Evolutionary conservation across 768 basidiomycete species (phyloP).

Genomic region (Suillus variegatus): DNA sequence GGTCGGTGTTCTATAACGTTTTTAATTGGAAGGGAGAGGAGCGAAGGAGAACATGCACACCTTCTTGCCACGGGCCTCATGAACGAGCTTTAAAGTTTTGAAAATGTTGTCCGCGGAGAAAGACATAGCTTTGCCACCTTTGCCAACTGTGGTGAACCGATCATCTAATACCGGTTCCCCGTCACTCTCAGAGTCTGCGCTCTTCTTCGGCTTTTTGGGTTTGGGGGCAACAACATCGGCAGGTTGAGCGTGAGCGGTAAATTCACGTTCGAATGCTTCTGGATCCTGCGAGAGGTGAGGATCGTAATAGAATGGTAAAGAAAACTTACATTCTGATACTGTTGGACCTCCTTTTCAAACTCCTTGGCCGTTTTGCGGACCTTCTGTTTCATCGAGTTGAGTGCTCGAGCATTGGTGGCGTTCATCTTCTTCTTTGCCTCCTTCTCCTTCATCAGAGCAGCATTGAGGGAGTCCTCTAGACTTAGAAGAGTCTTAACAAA

Average conservation of each 20-base stretch:
- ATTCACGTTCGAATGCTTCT: conserved; percentile 82
- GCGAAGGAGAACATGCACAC: conserved; percentile 41
- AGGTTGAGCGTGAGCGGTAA: conserved; percentile 52
- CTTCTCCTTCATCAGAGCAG: conserved; percentile 81
- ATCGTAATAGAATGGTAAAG: background rate
- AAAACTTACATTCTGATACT: conserved; percentile 68
- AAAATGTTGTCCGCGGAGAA: conserved; percentile 86
- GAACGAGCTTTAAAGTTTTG: conserved; percentile 87
- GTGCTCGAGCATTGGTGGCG: conserved; percentile 86
- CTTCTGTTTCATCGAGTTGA: conserved; percentile 98
- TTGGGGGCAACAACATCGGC: conserved; percentile 39
- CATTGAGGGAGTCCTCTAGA: conserved; percentile 77
- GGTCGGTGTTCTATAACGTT: conserved; percentile 85
- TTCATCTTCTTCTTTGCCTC: conserved; percentile 96
- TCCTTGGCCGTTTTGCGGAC: conserved; percentile 91
- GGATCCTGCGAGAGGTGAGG: conserved; percentile 62
- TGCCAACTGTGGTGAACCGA: conserved; percentile 89
- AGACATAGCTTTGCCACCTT: conserved; percentile 81
- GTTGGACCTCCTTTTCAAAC: conserved; percentile 77
- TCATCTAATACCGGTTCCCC: conserved; percentile 48
- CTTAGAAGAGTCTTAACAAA: conserved; percentile 73
- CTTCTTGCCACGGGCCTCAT: conserved; percentile 97
- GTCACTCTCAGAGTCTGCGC: conserved; percentile 39
- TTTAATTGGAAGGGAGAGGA: conserved; percentile 4
- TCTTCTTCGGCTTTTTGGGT: conserved; percentile 39